Base-by-base conservation (phyloP, 345 rosid species). In the Abelmoschus esculentus region DNA sequence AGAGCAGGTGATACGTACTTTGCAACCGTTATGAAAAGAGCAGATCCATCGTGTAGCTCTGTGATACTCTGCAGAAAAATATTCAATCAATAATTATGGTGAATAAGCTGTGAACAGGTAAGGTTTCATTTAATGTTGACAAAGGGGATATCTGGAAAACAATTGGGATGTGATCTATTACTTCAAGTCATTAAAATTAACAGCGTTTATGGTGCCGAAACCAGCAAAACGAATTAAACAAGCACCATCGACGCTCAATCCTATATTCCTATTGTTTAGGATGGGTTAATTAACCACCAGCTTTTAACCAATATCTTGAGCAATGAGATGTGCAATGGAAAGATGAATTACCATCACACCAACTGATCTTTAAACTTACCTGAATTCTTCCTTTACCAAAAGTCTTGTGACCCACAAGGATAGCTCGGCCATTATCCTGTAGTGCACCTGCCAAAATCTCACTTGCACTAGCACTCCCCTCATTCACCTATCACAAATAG, bases 381-480 rank as follows among this genome's bases (percentile, higher is more conserved):
- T 92, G 98, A 62, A 90, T 88, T 80, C 87, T 92, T 29, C 98
- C 98, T 76, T 92, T 90, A 11, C 98, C 98, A 75, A 86, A 92
- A 55, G 96, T 90, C 76, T 80, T 86, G 77, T 84, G 79, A 61
- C 98, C 98, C 0, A 92, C 92, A 73, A 92, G 98, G 74, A 87
- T 85, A 47, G 96, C 98, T 54, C 98, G 91, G 32, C 98, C 98
- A 61, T 90, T 90, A 46, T 92, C 98, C 22, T 88, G 96, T 52
- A 92, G 73, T 5, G 98, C 98, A 60, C 95, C 87, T 14, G 98
- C 98, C 82, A 92, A 72, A 73, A 92, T 90, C 83, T 92, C 98
- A 70, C 98, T 92, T 36, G 98, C 98, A 72, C 98, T 92, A 15
- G 96, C 98, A 79, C 98, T 92, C 78, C 95, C 89, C 73, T 87